A percentile compares a stretch with the other conserved stretches of the same genome.
Conservation (phyloP, 768 basidiomycete species). For the Cystobasidium tubakii region DNA sequence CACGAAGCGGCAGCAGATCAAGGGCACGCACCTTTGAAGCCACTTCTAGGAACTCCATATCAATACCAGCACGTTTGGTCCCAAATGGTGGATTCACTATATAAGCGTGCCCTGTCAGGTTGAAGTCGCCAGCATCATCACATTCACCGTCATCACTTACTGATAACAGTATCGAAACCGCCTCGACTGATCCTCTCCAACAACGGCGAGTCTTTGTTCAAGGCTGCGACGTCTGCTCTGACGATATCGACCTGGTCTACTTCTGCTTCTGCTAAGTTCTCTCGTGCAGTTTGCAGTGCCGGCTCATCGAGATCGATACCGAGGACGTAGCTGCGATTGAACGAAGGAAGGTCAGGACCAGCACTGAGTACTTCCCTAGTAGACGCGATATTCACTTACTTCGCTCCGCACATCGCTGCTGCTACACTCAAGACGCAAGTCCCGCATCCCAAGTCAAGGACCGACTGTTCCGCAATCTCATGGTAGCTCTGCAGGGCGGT, state of each 20-base stretch:
- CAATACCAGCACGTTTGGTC: slow-evolving; percentile 44
- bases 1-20: not conserved
- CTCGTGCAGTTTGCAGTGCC: slow-evolving; percentile 42
- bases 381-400: slow-evolving; percentile 32
- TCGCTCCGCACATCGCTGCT: slow-evolving; percentile 43
- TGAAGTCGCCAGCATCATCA: no score
- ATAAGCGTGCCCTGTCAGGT: no score
- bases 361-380: no score
- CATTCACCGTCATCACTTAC: not conserved
- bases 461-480: slow-evolving; percentile 44
- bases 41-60: slow-evolving; percentile 45
- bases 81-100: slow-evolving; percentile 43
- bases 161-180: slow-evolving; percentile 39
- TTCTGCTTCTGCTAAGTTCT: slow-evolving; percentile 45
- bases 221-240: slow-evolving; percentile 38
- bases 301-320: slow-evolving; percentile 44
- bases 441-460: slow-evolving; percentile 45
- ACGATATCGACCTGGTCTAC: slow-evolving; percentile 43
- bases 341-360: not conserved
- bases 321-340: slow-evolving; percentile 39
- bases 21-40: slow-evolving; percentile 39
- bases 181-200: slow-evolving; percentile 11
- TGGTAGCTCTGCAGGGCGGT: slow-evolving; percentile 42
- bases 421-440: slow-evolving; percentile 43
- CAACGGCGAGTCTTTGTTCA: slow-evolving; percentile 15